phyloP scores from a whole-genome alignment of 768 basidiomycete species.

The Mycena vitilis region DNA sequence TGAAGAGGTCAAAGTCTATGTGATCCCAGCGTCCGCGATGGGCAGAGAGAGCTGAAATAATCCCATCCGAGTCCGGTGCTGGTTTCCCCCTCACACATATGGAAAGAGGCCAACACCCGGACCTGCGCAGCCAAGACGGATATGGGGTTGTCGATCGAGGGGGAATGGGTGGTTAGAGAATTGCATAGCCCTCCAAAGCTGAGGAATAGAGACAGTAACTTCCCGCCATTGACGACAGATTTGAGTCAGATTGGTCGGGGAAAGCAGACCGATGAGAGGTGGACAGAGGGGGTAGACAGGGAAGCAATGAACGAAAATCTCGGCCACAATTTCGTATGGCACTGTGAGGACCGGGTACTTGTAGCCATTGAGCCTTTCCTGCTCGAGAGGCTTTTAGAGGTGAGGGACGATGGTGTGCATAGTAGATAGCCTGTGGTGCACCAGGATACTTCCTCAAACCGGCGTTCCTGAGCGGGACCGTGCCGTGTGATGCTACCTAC shows the following conservation, averaged over 20 bases:
- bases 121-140: not conserved
- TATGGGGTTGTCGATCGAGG: not conserved
- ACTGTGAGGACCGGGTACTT: not conserved
- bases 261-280: not conserved
- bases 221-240: not conserved
- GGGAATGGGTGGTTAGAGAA: not conserved
- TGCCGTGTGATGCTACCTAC: no score
- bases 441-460: no score
- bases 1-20: not conserved
- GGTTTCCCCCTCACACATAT: not conserved
- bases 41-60: not conserved
- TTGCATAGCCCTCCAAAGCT: not conserved
- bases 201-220: not conserved
- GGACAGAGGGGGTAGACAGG: not conserved
- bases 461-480: no score
- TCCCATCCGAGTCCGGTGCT: not conserved
- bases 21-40: conserved; percentile 10
- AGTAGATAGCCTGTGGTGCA: no score
- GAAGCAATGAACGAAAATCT: not conserved
- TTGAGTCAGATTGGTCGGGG: not conserved
- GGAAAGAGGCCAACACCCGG: not conserved
- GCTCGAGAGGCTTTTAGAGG: no score
- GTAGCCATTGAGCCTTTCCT: not conserved
- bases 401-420: no score
- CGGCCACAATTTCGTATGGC: not conserved